Evolutionary conservation across 805 yeast species (phyloP).

Genomic region (Kuraishia capsulata): DNA sequence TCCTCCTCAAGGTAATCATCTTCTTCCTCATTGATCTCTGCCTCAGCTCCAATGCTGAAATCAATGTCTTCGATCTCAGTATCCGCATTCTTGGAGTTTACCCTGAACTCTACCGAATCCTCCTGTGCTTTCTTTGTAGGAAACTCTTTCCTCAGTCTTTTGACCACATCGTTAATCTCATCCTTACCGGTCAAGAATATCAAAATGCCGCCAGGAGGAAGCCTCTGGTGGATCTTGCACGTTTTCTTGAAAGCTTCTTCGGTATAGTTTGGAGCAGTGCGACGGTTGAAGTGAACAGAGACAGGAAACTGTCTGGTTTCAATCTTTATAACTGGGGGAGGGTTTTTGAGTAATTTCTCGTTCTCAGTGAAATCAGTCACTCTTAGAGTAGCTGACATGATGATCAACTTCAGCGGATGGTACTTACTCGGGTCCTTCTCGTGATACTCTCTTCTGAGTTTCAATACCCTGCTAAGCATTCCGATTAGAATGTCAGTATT

Average conservation of each 20-base stretch:
- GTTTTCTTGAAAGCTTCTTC: constrained; percentile 84
- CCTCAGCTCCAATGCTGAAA: constrained; percentile 41
- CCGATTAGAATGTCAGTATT: constrained; percentile 96
- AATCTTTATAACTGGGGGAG: constrained; percentile 85
- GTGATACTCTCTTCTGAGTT: constrained; percentile 52
- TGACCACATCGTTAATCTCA: constrained; percentile 75
- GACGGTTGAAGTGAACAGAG: constrained; percentile 77
- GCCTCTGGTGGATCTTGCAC: constrained; percentile 71
- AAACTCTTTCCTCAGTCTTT: constrained; percentile 56
- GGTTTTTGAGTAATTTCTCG: constrained; percentile 46
- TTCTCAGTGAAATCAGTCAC: constrained; percentile 92
- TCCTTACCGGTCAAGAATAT: constrained; percentile 92
- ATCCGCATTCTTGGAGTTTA: constrained; percentile 52
- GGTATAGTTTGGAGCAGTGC: constrained; percentile 68
- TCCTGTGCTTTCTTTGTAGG: constrained; percentile 36
- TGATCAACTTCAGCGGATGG: constrained; percentile 68
- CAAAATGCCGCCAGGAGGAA: constrained; percentile 93
- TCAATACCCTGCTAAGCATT: constrained; percentile 79
- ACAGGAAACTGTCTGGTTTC: constrained; percentile 95
- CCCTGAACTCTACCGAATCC: constrained; percentile 34
- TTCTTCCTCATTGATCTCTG: constrained; percentile 31
- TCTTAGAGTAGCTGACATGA: constrained; percentile 96
- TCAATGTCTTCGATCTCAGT: constrained; percentile 87
- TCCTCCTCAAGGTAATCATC: constrained; percentile 42
- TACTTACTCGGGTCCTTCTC: constrained; percentile 33